phyloP scores from a whole-genome alignment of 1,284 basidiomycete genomes.

The Ceratobasidium sp. region DNA sequence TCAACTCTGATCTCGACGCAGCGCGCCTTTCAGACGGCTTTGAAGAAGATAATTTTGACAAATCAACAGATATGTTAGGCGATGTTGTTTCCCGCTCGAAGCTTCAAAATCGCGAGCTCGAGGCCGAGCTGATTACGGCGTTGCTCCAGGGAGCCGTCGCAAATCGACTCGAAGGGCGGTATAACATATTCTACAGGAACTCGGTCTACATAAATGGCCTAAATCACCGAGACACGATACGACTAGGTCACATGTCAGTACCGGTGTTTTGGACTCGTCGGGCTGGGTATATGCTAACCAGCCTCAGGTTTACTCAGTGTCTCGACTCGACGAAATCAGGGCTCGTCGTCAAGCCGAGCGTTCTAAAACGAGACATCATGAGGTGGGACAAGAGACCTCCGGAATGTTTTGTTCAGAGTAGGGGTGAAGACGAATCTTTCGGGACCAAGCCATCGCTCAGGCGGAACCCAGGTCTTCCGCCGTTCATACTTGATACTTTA shows the following conservation, averaged over 20 bases:
- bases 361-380: slow-evolving; percentile 12
- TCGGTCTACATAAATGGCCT: slow-evolving; percentile 28
- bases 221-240: background rate
- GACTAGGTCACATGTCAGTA: slow-evolving; percentile 23
- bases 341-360: slow-evolving; percentile 2
- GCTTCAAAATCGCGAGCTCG: background rate
- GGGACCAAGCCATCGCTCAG: background rate
- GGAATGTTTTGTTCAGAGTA: slow-evolving; percentile 12
- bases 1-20: slow-evolving; percentile 30
- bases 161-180: slow-evolving; percentile 27
- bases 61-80: background rate
- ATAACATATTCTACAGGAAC: slow-evolving; percentile 28
- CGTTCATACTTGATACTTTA: slow-evolving; percentile 46
- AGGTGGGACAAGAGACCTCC: background rate
- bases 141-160: slow-evolving; percentile 27
- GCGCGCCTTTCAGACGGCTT: slow-evolving; percentile 38
- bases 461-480: background rate
- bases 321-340: slow-evolving; percentile 47
- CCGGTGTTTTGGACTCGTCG: background rate
- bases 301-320: slow-evolving; percentile 41
- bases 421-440: background rate
- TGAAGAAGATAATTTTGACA: slow-evolving; percentile 26
- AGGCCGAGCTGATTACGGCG: slow-evolving; percentile 3
- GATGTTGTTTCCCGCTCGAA: slow-evolving; percentile 5
- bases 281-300: background rate